Base-by-base conservation (phyloP, 179 eudicot species). In the Drosera spatulata region DNA sequence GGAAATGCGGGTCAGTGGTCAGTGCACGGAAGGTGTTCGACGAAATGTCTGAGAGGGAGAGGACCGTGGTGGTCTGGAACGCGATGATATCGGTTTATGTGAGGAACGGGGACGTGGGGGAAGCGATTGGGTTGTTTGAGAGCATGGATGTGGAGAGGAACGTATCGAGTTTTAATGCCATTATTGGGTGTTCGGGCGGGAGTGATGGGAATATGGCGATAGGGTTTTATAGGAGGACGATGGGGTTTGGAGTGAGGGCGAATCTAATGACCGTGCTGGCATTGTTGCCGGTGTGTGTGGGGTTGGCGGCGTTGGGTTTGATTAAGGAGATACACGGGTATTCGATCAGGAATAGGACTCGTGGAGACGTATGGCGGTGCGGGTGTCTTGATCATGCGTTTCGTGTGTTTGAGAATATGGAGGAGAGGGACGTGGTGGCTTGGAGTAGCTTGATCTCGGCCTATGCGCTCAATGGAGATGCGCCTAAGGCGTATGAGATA, bases 391-490 rank as follows among this genome's bases (percentile, higher is more conserved):
- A 55, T 4, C 58, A 68, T 63, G 81, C 87, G 33, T 63, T 12
- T 62, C 37, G 1, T 48, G 59, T 83, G 3, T 86, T 86, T 46
- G 47, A 48, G 10, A 66, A 79, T 53, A 75, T 83, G 80, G 41
- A n/a, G 0, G 79, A 75, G 12, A 79, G 81, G 58, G 94, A 86
- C 56, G 89, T 86, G 0, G 89, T 86, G 61, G 81, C 86, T 0
- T 86, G 94, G 94, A 83, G 85, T 48, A 83, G 86, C 71, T 75
- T 86, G 61, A 84, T 86, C 42, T 83, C 88, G 0, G 86, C 89
- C 2, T 77, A 75, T 61, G 85, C 94, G 2, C 70, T 86, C 9
- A 84, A 86, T 53, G 94, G 94, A 11, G 80, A 79, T 66, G 85
- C 83, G n/a, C 65, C 41, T 52, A 65, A 39, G n/a, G 85, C 89